These are phyloP conservation scores for Triticum urartu DNA, from an alignment of 176 grass and related monocot species.

Conservation along the genomic window DNA sequence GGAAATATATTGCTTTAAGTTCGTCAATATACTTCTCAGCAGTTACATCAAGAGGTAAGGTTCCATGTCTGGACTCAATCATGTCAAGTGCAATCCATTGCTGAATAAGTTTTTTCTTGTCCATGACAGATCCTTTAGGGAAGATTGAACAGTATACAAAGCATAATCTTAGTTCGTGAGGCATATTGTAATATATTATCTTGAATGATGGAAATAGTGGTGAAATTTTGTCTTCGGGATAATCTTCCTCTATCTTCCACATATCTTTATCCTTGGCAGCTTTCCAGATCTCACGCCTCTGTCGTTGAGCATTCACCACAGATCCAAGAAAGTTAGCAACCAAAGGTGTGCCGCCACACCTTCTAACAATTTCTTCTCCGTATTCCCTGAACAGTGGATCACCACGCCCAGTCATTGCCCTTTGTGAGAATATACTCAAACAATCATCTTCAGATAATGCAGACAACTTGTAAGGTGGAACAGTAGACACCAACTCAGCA, in stretches of 20 bases:
- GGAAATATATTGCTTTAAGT: slow-evolving; percentile 45
- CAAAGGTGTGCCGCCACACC: slow-evolving; percentile 44
- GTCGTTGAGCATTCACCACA: slow-evolving; percentile 43
- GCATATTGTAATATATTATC: slow-evolving; percentile 51
- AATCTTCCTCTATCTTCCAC: slow-evolving; percentile 51
- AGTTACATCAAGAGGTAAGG: slow-evolving; percentile 42
- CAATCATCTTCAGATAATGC: slow-evolving; percentile 45
- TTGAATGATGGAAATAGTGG: slow-evolving; percentile 43
- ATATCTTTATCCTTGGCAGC: slow-evolving; percentile 39
- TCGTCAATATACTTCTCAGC: slow-evolving; percentile 55
- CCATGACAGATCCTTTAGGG: slow-evolving; percentile 44
- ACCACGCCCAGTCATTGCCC: slow-evolving; percentile 28
- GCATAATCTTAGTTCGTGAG: slow-evolving; percentile 50
- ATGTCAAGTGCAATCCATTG: slow-evolving; percentile 62
- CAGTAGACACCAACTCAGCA: slow-evolving; percentile 41
- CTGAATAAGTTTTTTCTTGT: slow-evolving; percentile 46
- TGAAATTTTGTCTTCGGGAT: slow-evolving; percentile 34
- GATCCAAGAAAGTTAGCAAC: slow-evolving; percentile 50
- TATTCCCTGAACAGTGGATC: slow-evolving; percentile 42
- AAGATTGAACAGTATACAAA: slow-evolving; percentile 60
- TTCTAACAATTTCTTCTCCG: slow-evolving; percentile 47
- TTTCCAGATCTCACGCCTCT: slow-evolving; percentile 38
- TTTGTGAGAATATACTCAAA: slow-evolving; percentile 46
- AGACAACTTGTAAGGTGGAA: slow-evolving; percentile 22
- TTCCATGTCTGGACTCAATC: slow-evolving; percentile 51